These are phyloP conservation scores for Aspergillus sp. DNA, from an alignment of 2,329 filamentous ascomycete genomes.

Conservation along the genomic window DNA sequence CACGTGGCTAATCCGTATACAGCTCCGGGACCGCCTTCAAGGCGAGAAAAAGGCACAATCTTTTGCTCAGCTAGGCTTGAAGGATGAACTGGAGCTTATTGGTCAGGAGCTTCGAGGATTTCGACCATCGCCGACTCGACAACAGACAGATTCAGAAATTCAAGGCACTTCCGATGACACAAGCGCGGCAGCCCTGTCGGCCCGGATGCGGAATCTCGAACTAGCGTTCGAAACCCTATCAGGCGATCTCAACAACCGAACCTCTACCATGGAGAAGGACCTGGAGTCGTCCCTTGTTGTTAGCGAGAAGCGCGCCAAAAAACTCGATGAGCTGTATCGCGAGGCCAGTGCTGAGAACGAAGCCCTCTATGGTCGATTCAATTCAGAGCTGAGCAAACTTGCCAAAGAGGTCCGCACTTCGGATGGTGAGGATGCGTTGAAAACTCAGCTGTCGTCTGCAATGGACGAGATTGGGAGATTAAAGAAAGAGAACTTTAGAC, in stretches of 20 bases:
- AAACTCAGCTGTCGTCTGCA: constrained; percentile 67
- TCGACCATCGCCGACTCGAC: constrained; percentile 32
- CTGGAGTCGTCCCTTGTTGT: constrained; percentile 70
- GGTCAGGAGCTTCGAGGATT: constrained; percentile 70
- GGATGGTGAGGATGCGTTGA: constrained; percentile 76
- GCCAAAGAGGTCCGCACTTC: constrained; percentile 72
- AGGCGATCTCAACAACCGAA: constrained; percentile 60
- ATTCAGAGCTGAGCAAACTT: constrained; percentile 83
- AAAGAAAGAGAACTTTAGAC: constrained; percentile 80
- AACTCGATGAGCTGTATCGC: constrained; percentile 84
- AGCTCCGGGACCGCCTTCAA: constrained; percentile 76
- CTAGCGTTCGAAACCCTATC: constrained; percentile 62
- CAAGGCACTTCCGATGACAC: constrained; percentile 14
- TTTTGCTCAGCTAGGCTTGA: constrained; percentile 67
- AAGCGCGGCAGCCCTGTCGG: constrained; percentile 28
- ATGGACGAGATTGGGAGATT: constrained; percentile 74
- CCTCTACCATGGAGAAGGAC: constrained; percentile 66
- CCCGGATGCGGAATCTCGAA: constrained; percentile 67
- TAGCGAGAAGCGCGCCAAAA: constrained; percentile 74
- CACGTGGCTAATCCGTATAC: constrained; percentile 2
- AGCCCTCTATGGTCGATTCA: constrained; percentile 86
- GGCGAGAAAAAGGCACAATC: constrained; percentile 74
- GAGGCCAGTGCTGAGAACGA: constrained; percentile 90
- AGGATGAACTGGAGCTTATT: constrained; percentile 76
- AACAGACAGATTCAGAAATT: constrained; percentile 36